These are phyloP conservation scores for Acanthamoeba triangularis DNA, from an alignment of 208 protist genomes.

Conservation along the genomic window DNA sequence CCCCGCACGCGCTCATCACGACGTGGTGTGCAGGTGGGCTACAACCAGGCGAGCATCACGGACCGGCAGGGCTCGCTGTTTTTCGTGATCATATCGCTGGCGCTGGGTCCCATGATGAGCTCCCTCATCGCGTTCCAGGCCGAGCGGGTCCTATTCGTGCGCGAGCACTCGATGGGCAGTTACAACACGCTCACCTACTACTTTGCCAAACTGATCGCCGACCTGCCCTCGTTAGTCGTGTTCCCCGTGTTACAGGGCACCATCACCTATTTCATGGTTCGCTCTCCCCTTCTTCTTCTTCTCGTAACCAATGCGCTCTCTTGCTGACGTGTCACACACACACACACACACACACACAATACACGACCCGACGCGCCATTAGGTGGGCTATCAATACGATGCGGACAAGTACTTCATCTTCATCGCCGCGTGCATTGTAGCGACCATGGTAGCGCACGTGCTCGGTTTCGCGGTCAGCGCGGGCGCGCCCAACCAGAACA, in stretches of 20 bases:
- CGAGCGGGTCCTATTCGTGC: conserved; percentile 43
- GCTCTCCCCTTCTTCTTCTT: too few relatives aligned
- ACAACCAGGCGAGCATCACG: conserved; percentile 1
- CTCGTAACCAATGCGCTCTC: too few relatives aligned
- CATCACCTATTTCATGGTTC: conserved; percentile 69
- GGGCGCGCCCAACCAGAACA: conserved; percentile 14
- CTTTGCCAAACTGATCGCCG: conserved; percentile 43
- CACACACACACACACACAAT: too few relatives aligned
- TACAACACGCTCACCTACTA: conserved; percentile 74
- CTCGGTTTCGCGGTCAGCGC: conserved; percentile 38
- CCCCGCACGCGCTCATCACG: not conserved
- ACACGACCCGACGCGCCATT: too few relatives aligned
- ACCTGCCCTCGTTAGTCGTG: conserved; percentile 22
- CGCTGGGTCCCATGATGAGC: conserved; percentile 59
- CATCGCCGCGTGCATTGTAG: conserved; percentile 5
- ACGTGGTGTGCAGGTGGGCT: not conserved
- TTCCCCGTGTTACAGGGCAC: conserved; percentile 18
- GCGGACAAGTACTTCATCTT: conserved; percentile 77
- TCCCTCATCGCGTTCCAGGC: not conserved
- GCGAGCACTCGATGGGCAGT: conserved; percentile 52
- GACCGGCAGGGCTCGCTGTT: conserved; percentile 63
- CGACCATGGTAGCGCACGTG: conserved; percentile 23
- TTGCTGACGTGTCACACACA: too few relatives aligned
- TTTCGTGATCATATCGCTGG: conserved; percentile 47
- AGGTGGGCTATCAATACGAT: conserved; percentile 66